phyloP scores from a whole-genome alignment of 2,329 filamentous ascomycete species.

The Xylaria sp. region DNA sequence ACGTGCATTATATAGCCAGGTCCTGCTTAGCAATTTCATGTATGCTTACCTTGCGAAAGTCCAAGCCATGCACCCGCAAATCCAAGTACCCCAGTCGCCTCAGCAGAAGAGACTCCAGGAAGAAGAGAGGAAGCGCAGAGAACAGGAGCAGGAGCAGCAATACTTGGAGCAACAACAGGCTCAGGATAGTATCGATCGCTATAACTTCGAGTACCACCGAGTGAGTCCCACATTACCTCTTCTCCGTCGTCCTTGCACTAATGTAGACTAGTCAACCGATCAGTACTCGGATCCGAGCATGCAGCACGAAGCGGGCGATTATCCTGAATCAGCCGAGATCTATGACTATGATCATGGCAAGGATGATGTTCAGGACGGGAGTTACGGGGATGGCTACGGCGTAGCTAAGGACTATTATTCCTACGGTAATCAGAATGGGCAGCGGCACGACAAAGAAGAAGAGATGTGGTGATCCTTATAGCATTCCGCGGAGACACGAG shows the following conservation, averaged over 20 bases:
- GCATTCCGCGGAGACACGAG: slow-evolving; percentile 32
- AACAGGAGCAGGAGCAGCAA: slow-evolving; percentile 61
- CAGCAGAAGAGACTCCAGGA: slow-evolving; percentile 74
- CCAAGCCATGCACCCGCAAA: slow-evolving; percentile 97
- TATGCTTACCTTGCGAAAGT: slow-evolving; percentile 99
- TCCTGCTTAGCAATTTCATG: slow-evolving; percentile 99
- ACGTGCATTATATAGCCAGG: slow-evolving; percentile 90
- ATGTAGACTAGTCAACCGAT: slow-evolving; percentile 53
- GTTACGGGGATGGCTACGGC: slow-evolving; percentile 49
- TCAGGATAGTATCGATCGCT: slow-evolving; percentile 59
- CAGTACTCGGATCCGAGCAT: slow-evolving; percentile 59
- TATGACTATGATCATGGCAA: slow-evolving; percentile 63
- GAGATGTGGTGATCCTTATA: slow-evolving; percentile 56
- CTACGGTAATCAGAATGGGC: slow-evolving; percentile 44
- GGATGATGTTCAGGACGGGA: slow-evolving; percentile 55
- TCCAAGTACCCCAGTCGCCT: slow-evolving; percentile 86
- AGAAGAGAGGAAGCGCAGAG: slow-evolving; percentile 57
- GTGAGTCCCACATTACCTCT: slow-evolving; percentile 51
- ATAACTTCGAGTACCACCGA: slow-evolving; percentile 64
- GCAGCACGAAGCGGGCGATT: slow-evolving; percentile 58
- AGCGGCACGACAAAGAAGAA: slow-evolving; percentile 49
- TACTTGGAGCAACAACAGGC: slow-evolving; percentile 58
- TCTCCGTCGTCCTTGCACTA: slow-evolving; percentile 10
- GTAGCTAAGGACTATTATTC: slow-evolving; percentile 46
- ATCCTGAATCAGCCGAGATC: slow-evolving; percentile 63